phyloP scores from a whole-genome alignment of 1,284 basidiomycete genomes.

The Thelephora terrestris region DNA sequence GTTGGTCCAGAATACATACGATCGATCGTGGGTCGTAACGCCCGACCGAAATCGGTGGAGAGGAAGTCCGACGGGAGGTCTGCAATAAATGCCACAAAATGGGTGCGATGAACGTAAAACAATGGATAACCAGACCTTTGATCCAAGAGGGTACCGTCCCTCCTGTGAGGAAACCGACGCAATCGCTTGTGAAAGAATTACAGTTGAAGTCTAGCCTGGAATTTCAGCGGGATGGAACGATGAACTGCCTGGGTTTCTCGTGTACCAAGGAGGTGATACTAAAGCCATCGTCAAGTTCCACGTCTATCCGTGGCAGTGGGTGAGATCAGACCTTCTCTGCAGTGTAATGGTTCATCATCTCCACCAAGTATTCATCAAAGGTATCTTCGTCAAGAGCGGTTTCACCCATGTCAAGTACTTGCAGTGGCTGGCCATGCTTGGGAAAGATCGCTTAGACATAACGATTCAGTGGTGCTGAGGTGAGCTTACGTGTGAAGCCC shows the following conservation, averaged over 20 bases:
- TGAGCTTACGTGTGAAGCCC: constrained; percentile 62
- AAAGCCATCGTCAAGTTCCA: neutral
- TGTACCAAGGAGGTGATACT: constrained; percentile 85
- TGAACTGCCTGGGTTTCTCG: neutral
- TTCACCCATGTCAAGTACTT: constrained; percentile 72
- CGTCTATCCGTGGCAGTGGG: constrained; percentile 2
- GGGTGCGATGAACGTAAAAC: neutral
- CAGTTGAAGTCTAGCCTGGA: constrained; percentile 65
- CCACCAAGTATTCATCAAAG: constrained; percentile 70
- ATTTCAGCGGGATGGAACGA: neutral
- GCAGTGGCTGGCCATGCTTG: constrained; percentile 71
- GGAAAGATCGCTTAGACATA: neutral
- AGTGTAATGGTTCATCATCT: constrained; percentile 73
- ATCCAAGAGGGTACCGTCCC: constrained; percentile 72
- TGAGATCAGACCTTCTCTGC: constrained; percentile 57
- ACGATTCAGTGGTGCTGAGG: neutral
- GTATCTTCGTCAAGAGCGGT: constrained; percentile 78
- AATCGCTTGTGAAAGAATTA: constrained; percentile 87
- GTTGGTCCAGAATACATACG: constrained; percentile 63
- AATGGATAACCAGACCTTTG: constrained; percentile 36
- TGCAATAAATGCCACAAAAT: constrained; percentile 20
- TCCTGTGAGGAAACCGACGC: constrained; percentile 77
- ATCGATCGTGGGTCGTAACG: constrained; percentile 81
- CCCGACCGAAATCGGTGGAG: constrained; percentile 83
- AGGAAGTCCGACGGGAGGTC: constrained; percentile 85